Evolutionary conservation across 805 yeast species (phyloP).

Genomic region (Saccharomycopsis javanensis): DNA sequence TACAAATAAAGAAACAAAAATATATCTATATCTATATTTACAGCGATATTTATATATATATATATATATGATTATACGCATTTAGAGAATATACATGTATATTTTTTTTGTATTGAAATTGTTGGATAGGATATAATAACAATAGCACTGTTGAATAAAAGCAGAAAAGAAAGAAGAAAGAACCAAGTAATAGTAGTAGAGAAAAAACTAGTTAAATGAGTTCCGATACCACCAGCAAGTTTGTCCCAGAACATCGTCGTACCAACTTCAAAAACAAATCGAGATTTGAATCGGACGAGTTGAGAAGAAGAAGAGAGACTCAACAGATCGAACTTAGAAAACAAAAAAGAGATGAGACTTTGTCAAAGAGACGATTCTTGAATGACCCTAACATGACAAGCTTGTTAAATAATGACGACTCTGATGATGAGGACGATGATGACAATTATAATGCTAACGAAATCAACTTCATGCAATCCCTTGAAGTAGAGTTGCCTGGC

Average conservation of each 20-base stretch:
- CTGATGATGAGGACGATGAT: conserved; percentile 23
- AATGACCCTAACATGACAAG: conserved; percentile 41
- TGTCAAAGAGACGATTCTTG: conserved; percentile 88
- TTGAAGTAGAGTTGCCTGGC: conserved; percentile 64
- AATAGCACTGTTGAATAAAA: no score
- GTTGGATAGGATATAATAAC: no score
- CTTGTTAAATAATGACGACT: conserved; percentile 37
- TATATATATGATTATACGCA: no score
- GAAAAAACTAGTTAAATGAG: no score
- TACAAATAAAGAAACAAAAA: no score
- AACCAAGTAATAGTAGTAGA: no score
- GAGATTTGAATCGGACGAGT: conserved; percentile 88
- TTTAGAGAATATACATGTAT: no score
- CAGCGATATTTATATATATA: no score
- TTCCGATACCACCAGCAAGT: conserved; percentile 65
- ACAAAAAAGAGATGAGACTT: conserved; percentile 90
- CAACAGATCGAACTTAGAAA: conserved; percentile 95
- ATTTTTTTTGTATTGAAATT: no score
- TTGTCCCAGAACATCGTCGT: conserved; percentile 95
- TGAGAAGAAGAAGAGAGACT: conserved; percentile 95
- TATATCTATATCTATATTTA: no score
- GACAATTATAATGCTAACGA: conserved; percentile 19
- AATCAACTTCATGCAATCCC: conserved; percentile 18
- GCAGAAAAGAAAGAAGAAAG: no score
- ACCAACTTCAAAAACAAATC: conserved; percentile 93